A percentile compares a stretch with the other conserved stretches of the same genome.
Evolutionary conservation across 1,139 yeast species (phyloP).

Genomic region (Torulaspora globosa): DNA sequence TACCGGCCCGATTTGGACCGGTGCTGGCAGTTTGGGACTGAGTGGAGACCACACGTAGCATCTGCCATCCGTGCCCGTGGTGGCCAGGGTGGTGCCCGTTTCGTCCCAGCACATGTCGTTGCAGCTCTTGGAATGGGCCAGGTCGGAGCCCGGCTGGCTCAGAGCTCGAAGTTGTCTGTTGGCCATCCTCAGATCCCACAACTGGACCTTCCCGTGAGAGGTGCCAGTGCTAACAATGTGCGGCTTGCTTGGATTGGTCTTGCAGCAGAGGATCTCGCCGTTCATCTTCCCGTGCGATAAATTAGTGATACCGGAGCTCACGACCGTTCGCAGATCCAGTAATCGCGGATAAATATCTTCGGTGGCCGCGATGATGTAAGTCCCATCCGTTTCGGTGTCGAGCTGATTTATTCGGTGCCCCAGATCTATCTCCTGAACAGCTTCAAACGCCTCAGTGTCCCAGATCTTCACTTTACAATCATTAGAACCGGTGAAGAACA

Average conservation of each 20-base stretch:
- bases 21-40: conserved; percentile 10
- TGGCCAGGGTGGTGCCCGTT: conserved; percentile 21
- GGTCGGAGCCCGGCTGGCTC: conserved; percentile 11
- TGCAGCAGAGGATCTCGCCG: conserved; percentile 58
- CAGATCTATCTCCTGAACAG: conserved; percentile 61
- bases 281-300: conserved; percentile 49
- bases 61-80: conserved; percentile 31
- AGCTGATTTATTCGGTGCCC: conserved; percentile 51
- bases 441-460: conserved; percentile 64
- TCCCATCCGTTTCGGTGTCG: conserved; percentile 47
- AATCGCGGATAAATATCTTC: conserved; percentile 69
- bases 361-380: conserved; percentile 64
- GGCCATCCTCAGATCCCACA: conserved; percentile 38
- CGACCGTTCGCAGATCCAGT: conserved; percentile 63
- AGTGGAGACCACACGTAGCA: conserved; percentile 29
- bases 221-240: conserved; percentile 72
- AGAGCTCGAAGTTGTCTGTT: conserved; percentile 21
- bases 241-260: conserved; percentile 61
- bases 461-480: conserved; percentile 76
- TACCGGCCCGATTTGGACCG: conserved; percentile 17
- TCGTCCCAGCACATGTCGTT: conserved; percentile 29
- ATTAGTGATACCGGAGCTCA: conserved; percentile 22
- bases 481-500: conserved; percentile 78
- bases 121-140: conserved; percentile 27
- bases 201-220: conserved; percentile 52